Base-by-base conservation (phyloP, 2,329 filamentous ascomycete genomes). In the Zymoseptoria crescenta region DNA sequence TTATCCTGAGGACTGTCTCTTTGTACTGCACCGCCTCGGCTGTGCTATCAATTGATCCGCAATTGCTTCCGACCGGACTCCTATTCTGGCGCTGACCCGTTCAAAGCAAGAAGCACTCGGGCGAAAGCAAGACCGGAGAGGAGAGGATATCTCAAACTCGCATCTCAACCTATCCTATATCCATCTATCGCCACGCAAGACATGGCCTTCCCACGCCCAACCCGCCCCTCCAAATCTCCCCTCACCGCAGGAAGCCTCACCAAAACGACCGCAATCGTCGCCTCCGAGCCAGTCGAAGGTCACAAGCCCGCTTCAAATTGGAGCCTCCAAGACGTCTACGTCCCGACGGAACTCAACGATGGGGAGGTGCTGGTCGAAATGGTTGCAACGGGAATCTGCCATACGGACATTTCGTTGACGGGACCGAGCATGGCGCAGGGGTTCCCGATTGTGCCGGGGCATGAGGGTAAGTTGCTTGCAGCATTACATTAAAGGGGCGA, bases 311-410 rank as follows among this genome's bases (percentile, higher is more conserved):
- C 59, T 30, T 54, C 60, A 35, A 65, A 66, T 27, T 65, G 64
- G 64, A 27, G 29, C 1, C 55, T 65, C 49, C 51, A 59, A 53
- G 59, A 65, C 7, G 60, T 65, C 35, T 59, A 53, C 54, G 59
- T 63, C 1, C 65, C 64, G 13, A 62, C 63, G 16, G 53, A 56
- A 24, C 58, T 65, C 49, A 58, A 63, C 24, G 58, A 61, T 35
- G 60, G 61, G 49, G 68, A 70, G 54, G 45, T 70, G 24, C 56
- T 70, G 19, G 59, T 70, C 54, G 63, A 68, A 41, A 67, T 67
- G 54, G 60, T 67, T 6, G 67, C 67, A 4, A 61, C 61, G 16
- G 65, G 67, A 6, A 65, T 69, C 29, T 70, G 68, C 41, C 65
- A 69, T 49, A 67, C 67, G 9, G 68, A 70, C 50, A 52, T 52